Percentiles rank a stretch among this genome's conserved stretches.
These are phyloP conservation scores for Solanum tarapatanum DNA, from an alignment of 257 asterid species.

Conservation along the genomic window DNA sequence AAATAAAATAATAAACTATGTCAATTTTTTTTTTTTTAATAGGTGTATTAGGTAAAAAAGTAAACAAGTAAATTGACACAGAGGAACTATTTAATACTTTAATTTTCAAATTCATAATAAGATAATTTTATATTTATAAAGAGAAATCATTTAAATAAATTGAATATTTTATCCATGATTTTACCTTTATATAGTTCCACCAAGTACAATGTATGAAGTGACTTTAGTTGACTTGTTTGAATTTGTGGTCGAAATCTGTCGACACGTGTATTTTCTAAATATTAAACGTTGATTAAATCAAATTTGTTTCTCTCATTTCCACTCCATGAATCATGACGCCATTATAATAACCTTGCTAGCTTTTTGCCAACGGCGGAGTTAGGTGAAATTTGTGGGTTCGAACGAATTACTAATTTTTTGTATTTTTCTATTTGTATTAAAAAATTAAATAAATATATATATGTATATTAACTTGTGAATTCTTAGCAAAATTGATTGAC, in stretches of 20 bases:
- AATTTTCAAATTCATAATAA: not conserved
- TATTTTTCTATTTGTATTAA: too few species aligned
- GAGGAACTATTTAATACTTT: not conserved
- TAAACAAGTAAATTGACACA: too few species aligned
- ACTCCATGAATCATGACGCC: not conserved
- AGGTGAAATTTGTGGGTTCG: rapidly evolving
- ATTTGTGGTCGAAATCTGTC: not conserved
- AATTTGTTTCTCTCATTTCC: not conserved
- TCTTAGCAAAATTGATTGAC: too few species aligned
- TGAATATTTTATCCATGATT: not conserved
- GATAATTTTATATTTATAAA: not conserved
- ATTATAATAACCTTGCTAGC: not conserved
- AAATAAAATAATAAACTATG: too few species aligned
- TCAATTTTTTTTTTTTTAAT: too few species aligned
- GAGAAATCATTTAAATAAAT: not conserved
- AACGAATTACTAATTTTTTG: too few species aligned
- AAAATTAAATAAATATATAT: too few species aligned
- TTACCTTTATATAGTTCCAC: not conserved
- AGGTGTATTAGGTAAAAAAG: too few species aligned
- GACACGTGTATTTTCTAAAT: not conserved
- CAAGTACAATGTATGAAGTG: not conserved
- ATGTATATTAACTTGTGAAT: too few species aligned
- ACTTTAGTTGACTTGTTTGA: not conserved
- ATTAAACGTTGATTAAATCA: not conserved
- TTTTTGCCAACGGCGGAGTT: not conserved